A percentile compares a stretch with the other conserved stretches of the same genome.
Evolutionary conservation across 805 yeast genomes (phyloP).

Genomic region (Starmera quercuum): DNA sequence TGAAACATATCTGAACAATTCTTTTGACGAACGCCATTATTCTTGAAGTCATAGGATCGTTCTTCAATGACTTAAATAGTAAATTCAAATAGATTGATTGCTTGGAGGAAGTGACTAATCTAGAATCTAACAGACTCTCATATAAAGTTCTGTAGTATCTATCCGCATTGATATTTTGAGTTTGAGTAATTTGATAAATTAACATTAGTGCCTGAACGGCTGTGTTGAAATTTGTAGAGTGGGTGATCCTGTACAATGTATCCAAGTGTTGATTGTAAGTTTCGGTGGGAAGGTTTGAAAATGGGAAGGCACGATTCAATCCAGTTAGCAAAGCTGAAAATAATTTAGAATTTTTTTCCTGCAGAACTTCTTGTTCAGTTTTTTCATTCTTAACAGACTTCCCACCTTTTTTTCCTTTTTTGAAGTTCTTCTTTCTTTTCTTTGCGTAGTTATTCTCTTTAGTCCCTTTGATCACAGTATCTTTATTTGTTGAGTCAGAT

Average conservation of each 20-base stretch:
- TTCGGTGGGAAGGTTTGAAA: slow-evolving; percentile 65
- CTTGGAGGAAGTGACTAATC: slow-evolving; percentile 81
- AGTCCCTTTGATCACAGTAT: slow-evolving; percentile 26
- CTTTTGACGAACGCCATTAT: slow-evolving; percentile 88
- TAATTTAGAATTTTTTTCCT: slow-evolving; percentile 78
- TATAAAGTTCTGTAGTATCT: slow-evolving; percentile 84
- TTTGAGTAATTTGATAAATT: slow-evolving; percentile 68
- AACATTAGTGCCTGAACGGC: slow-evolving; percentile 87
- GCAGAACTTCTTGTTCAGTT: slow-evolving; percentile 53
- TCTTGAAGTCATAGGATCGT: slow-evolving; percentile 53
- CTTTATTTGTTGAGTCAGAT: slow-evolving; percentile 42
- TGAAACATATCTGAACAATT: slow-evolving; percentile 73
- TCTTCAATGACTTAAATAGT: slow-evolving; percentile 73
- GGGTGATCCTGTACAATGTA: slow-evolving; percentile 83
- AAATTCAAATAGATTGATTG: slow-evolving; percentile 88
- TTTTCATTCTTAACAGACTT: slow-evolving; percentile 62
- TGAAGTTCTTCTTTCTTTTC: slow-evolving; percentile 67
- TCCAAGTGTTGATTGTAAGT: slow-evolving; percentile 71
- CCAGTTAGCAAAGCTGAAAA: slow-evolving; percentile 92
- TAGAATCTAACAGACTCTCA: slow-evolving; percentile 79
- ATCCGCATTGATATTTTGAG: slow-evolving; percentile 49
- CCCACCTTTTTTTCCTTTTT: slow-evolving; percentile 85
- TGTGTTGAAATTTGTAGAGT: slow-evolving; percentile 89
- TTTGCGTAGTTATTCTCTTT: slow-evolving; percentile 41
- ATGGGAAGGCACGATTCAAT: slow-evolving; percentile 93